Conservation (phyloP, 768 basidiomycete species). For the Kwoniella europaea region DNA sequence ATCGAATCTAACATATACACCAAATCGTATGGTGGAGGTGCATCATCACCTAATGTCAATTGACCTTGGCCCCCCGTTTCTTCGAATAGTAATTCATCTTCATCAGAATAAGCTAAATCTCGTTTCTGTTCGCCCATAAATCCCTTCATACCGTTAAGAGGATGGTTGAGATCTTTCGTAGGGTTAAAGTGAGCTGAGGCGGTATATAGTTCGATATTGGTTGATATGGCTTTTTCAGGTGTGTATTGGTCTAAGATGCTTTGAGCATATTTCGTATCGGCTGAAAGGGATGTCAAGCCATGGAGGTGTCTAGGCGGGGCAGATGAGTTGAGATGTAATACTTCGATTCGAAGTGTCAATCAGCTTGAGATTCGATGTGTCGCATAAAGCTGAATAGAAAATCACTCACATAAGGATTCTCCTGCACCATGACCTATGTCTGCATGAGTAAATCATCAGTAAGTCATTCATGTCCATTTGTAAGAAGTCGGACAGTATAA, state of each 20-base stretch:
- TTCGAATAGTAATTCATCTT: conserved; percentile 18
- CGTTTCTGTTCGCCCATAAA: conserved; percentile 33
- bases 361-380: too few species aligned
- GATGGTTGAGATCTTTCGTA: conserved; percentile 37
- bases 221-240: conserved; percentile 7
- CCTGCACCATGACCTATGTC: conserved; percentile 53
- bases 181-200: conserved; percentile 34
- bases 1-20: conserved; percentile 52
- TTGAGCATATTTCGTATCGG: conserved; percentile 31
- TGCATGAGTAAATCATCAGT: conserved; percentile 5
- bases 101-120: conserved; percentile 11
- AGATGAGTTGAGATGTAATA: conserved; percentile 31
- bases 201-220: conserved; percentile 30
- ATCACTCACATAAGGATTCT: conserved; percentile 41
- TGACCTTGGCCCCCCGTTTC: background rate
- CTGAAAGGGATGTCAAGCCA: conserved; percentile 37
- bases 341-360: conserved; percentile 12
- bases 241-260: conserved; percentile 14
- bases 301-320: conserved; percentile 35
- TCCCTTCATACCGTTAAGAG: conserved; percentile 47
- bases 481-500: background rate
- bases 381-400: background rate
- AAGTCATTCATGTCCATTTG: background rate
- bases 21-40: conserved; percentile 43
- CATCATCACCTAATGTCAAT: background rate